phyloP scores from a whole-genome alignment of 108 stramenopile genomes.

The Cylindrotheca fusiformis region DNA sequence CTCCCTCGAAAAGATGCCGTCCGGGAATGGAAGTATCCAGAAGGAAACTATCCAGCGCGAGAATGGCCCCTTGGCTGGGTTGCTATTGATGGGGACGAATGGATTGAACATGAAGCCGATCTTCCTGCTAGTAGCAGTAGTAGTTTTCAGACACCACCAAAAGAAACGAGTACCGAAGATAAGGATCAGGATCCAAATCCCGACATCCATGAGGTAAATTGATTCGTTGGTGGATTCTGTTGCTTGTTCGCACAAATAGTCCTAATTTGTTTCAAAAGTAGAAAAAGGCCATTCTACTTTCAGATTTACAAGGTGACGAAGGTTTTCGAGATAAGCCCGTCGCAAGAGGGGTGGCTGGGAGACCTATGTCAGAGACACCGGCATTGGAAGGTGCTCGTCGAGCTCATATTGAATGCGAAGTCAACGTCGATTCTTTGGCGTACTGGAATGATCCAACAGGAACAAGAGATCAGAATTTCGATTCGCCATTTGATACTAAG shows the following conservation, averaged over 20 bases:
- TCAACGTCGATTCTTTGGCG: slow-evolving; percentile 72
- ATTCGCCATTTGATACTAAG: slow-evolving; percentile 55
- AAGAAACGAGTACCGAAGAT: not conserved
- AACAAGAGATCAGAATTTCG: slow-evolving; percentile 39
- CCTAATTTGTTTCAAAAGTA: too few species aligned
- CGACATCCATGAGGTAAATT: too few species aligned
- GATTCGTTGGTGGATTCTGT: too few species aligned
- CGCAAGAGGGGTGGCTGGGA: slow-evolving; percentile 66
- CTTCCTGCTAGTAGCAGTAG: slow-evolving; percentile 9
- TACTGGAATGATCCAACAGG: slow-evolving; percentile 86
- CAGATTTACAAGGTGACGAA: slow-evolving; percentile 26
- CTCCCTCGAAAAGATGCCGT: slow-evolving; percentile 50
- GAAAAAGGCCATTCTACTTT: slow-evolving; percentile 9
- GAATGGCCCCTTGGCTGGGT: slow-evolving; percentile 75
- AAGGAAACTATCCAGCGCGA: slow-evolving; percentile 48
- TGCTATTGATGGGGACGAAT: slow-evolving; percentile 69
- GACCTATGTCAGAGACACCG: slow-evolving; percentile 71
- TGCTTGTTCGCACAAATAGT: too few species aligned
- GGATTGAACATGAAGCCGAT: slow-evolving; percentile 56
- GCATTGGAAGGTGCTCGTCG: slow-evolving; percentile 67
- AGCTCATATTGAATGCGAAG: slow-evolving; percentile 65
- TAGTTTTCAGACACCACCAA: slow-evolving; percentile 5
- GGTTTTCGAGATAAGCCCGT: slow-evolving; percentile 33
- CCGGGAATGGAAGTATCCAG: slow-evolving; percentile 48
- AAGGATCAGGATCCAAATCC: too few species aligned